phyloP scores from a whole-genome alignment of 768 basidiomycete genomes.

The Hirschioporus abietinus region DNA sequence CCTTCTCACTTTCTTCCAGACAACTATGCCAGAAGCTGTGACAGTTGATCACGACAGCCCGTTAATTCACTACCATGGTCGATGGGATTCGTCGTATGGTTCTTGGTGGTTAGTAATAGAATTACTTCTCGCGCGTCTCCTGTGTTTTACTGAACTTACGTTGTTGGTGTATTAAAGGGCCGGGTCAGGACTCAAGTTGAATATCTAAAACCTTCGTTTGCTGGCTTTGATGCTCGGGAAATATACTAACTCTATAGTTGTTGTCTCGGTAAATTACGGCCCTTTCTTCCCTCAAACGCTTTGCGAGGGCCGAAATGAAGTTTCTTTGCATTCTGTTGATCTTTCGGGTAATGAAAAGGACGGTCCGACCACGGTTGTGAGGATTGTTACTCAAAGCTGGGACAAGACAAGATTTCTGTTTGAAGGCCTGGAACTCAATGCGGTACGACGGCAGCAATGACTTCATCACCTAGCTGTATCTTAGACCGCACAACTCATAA shows the following conservation, averaged over 20 bases:
- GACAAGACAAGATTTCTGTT: slow-evolving; percentile 53
- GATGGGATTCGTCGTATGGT: slow-evolving; percentile 47
- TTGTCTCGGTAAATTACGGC: slow-evolving; percentile 44
- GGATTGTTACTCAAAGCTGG: slow-evolving; percentile 55
- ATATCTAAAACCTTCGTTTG: slow-evolving; percentile 36
- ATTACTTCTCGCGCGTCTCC: neutral
- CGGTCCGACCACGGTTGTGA: slow-evolving; percentile 24
- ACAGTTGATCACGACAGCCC: slow-evolving; percentile 32
- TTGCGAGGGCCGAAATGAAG: slow-evolving; percentile 38
- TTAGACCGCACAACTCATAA: neutral
- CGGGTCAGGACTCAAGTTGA: slow-evolving; percentile 51
- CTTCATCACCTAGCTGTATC: too few species aligned
- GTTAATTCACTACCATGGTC: slow-evolving; percentile 42
- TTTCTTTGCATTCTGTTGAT: slow-evolving; percentile 35
- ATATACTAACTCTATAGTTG: slow-evolving; percentile 41
- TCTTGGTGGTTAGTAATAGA: slow-evolving; percentile 47
- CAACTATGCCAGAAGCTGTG: slow-evolving; percentile 5
- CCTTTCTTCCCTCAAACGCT: slow-evolving; percentile 42
- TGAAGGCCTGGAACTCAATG: slow-evolving; percentile 40
- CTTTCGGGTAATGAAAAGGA: neutral
- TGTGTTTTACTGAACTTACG: neutral
- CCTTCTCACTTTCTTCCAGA: too few species aligned
- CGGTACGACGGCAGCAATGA: slow-evolving; percentile 27
- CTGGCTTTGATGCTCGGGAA: slow-evolving; percentile 44
- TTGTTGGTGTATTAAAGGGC: slow-evolving; percentile 31